Percentiles rank a stretch among this genome's conserved stretches.
Conservation (phyloP, 2,329 filamentous ascomycete species). For the Monilinia polystroma region DNA sequence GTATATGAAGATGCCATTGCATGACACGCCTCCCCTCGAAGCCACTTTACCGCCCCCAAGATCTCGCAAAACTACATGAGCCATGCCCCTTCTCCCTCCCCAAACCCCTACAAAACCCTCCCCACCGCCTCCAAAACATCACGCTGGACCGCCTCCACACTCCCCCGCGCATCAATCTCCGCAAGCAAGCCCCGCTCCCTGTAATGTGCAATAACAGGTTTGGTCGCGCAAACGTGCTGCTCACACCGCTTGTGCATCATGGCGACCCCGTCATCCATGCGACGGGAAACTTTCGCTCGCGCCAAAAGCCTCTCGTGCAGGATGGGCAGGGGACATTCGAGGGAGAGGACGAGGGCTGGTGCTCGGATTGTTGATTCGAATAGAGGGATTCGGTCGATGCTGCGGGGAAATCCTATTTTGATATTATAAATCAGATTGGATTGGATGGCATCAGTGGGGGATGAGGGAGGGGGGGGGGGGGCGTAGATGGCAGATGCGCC, state of each 20-base stretch:
- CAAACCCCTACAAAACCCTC: neutral
- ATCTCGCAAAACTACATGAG: neutral
- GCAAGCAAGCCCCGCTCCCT: neutral
- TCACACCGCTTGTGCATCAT: conserved; percentile 4
- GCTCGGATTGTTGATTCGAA: conserved; percentile 4
- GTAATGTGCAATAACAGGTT: conserved; percentile 17
- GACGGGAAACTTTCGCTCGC: neutral
- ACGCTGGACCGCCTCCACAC: neutral
- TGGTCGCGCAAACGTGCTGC: neutral
- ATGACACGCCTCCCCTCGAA: no score
- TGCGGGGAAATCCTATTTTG: conserved; percentile 14
- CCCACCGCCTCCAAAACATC: neutral
- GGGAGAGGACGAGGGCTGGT: neutral
- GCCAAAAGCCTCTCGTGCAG: neutral
- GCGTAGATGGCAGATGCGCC: no score
- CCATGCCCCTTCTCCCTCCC: no score
- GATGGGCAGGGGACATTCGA: neutral
- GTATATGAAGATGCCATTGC: neutral
- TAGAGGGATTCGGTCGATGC: neutral
- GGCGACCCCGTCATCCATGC: neutral
- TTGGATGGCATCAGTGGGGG: no score
- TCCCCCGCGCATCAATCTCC: conserved; percentile 10
- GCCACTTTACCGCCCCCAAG: neutral
- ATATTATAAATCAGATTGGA: no score
- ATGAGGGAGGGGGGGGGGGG: no score